Conservation (phyloP, 331 rosid genomes). For the Rosa hybrid region DNA sequence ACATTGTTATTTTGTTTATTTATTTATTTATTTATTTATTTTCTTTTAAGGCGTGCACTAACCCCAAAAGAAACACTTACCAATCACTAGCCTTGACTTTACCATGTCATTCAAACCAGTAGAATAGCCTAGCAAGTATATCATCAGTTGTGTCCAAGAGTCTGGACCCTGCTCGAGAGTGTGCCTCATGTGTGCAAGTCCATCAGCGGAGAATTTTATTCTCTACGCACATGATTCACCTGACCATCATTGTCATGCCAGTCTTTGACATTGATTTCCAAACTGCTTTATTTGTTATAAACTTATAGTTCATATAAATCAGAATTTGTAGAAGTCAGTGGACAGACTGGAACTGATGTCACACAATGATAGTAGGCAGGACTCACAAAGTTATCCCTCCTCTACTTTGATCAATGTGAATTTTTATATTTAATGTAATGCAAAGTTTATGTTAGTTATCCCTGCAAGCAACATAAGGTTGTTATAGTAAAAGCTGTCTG, state of each 20-base stretch:
- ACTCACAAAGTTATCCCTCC: not conserved
- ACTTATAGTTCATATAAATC: not conserved
- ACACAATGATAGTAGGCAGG: not conserved
- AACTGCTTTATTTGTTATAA: too few species aligned
- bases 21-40: too few species aligned
- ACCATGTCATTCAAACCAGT: not conserved
- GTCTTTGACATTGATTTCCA: too few species aligned
- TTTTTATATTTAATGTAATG: not conserved
- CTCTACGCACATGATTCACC: not conserved
- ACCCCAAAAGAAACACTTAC: not conserved
- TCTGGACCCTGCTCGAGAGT: not conserved
- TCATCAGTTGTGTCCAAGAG: not conserved
- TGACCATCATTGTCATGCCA: not conserved
- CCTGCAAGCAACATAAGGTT: not conserved
- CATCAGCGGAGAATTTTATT: not conserved
- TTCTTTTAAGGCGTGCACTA: not conserved
- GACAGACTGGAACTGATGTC: not conserved
- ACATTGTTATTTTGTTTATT: not conserved
- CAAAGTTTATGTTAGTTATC: not conserved
- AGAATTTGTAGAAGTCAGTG: not conserved
- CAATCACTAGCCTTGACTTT: not conserved
- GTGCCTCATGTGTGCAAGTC: slow-evolving; percentile 2
- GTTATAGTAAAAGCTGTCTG: slow-evolving; percentile 4
- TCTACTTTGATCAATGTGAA: not conserved
- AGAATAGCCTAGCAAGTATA: not conserved